Percentiles rank a stretch among this genome's conserved stretches.
These are phyloP conservation scores for Fusarium pseudonygamai DNA, from an alignment of 2,329 filamentous ascomycete genomes.

Conservation along the genomic window DNA sequence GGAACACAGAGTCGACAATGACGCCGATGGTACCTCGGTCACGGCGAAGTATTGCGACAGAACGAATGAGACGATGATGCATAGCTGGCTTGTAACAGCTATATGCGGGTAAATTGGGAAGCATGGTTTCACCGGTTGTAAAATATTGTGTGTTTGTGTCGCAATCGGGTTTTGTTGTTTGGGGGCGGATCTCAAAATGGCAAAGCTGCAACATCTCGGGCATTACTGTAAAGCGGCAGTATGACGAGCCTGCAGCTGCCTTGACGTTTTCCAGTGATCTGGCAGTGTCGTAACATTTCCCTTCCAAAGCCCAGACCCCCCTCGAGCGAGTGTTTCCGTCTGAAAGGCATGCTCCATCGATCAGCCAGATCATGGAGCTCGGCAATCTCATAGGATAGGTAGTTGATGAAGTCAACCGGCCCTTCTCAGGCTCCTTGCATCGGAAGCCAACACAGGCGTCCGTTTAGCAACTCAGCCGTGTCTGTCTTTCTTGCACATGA, in stretches of 20 bases:
- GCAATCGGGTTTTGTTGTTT: slow-evolving; percentile 33
- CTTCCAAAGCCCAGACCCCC: background rate
- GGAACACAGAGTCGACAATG: background rate
- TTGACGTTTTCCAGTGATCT: slow-evolving; percentile 55
- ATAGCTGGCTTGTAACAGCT: background rate
- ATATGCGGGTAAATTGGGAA: background rate
- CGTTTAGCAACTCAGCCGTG: no score
- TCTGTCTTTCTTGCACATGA: background rate
- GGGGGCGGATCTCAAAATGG: slow-evolving; percentile 50
- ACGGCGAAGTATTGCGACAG: background rate
- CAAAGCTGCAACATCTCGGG: slow-evolving; percentile 53
- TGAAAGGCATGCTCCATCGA: background rate
- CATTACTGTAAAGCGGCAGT: slow-evolving; percentile 62
- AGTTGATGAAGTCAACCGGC: background rate
- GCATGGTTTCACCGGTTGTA: background rate
- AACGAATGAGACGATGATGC: background rate
- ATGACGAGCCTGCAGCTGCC: slow-evolving; percentile 62
- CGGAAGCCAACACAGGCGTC: background rate
- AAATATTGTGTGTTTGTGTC: background rate
- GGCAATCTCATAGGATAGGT: background rate
- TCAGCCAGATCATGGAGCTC: background rate
- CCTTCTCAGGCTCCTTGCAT: background rate
- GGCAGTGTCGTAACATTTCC: background rate
- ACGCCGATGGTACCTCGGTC: slow-evolving; percentile 5
- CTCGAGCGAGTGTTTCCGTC: background rate